phyloP scores from a whole-genome alignment of 768 basidiomycete genomes.

The Boletus speciosus region DNA sequence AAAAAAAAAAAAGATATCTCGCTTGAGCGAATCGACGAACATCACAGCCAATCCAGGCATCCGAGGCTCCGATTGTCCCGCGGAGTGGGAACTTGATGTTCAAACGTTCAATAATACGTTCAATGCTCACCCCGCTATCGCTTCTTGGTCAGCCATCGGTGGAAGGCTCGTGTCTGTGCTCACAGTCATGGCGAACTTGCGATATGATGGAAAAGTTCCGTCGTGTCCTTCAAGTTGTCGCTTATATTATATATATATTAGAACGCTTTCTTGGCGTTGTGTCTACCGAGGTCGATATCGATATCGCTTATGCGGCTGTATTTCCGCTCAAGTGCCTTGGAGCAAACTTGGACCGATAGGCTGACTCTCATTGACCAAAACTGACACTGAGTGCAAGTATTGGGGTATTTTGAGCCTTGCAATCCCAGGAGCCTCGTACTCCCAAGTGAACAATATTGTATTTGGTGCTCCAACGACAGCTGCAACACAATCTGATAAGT shows the following conservation, averaged over 20 bases:
- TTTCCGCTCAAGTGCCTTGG: conserved; percentile 25
- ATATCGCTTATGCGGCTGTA: conserved; percentile 12
- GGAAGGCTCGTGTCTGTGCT: neutral
- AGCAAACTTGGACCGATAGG: neutral
- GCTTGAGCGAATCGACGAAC: neutral
- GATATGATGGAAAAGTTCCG: no score
- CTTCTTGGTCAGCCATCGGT: neutral
- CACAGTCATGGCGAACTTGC: neutral
- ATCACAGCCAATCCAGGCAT: neutral
- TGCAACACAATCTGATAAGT: neutral
- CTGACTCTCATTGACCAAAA: neutral
- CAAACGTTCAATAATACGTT: no score
- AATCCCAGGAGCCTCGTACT: neutral
- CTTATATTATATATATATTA: neutral
- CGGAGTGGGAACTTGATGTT: neutral
- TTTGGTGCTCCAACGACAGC: neutral
- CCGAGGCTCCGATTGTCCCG: no score
- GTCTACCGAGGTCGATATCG: conserved; percentile 1
- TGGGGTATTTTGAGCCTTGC: neutral
- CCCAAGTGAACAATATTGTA: neutral
- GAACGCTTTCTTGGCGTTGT: neutral
- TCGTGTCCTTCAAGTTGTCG: no score
- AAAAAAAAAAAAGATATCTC: neutral
- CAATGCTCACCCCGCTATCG: neutral
- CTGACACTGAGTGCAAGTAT: neutral